Conservation (phyloP, 495 filamentous ascomycete genomes). For the Neurospora terricola region DNA sequence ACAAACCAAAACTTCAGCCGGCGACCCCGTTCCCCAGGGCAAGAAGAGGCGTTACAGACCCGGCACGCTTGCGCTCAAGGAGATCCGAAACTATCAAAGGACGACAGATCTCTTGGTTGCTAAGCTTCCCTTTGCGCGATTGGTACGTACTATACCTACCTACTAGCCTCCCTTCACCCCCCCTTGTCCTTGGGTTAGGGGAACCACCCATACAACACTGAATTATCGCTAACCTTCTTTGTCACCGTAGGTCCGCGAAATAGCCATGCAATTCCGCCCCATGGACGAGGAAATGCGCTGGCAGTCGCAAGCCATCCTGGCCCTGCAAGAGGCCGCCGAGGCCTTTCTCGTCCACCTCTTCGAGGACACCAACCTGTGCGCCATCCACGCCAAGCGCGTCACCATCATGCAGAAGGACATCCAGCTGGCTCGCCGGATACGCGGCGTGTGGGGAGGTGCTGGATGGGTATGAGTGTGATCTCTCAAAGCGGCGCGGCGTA, state of each 20-base stretch:
- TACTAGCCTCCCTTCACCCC: too few relatives aligned
- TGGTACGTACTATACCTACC: constrained; percentile 39
- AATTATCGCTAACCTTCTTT: not conserved
- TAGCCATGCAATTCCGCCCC: constrained; percentile 47
- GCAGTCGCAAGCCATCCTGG: constrained; percentile 85
- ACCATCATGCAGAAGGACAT: constrained; percentile 98
- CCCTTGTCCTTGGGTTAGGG: too few relatives aligned
- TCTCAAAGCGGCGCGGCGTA: not conserved
- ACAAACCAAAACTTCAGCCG: constrained; percentile 50
- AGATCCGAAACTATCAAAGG: constrained; percentile 77
- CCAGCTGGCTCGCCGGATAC: constrained; percentile 76
- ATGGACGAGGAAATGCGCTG: constrained; percentile 60
- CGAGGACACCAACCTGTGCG: constrained; percentile 91
- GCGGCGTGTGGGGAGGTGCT: constrained; percentile 48
- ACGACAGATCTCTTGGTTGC: constrained; percentile 69
- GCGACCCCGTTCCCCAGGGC: constrained; percentile 56
- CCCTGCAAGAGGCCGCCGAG: constrained; percentile 85
- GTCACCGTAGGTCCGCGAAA: constrained; percentile 62
- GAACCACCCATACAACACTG: not conserved
- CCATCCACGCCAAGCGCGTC: constrained; percentile 89
- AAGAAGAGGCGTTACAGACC: constrained; percentile 67
- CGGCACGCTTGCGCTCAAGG: constrained; percentile 72
- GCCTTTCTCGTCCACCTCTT: constrained; percentile 91
- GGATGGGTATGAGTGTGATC: constrained; percentile 15
- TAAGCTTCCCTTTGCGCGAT: constrained; percentile 77